phyloP scores from a whole-genome alignment of 202 grass and related monocot species.

The Panicum hallii region DNA sequence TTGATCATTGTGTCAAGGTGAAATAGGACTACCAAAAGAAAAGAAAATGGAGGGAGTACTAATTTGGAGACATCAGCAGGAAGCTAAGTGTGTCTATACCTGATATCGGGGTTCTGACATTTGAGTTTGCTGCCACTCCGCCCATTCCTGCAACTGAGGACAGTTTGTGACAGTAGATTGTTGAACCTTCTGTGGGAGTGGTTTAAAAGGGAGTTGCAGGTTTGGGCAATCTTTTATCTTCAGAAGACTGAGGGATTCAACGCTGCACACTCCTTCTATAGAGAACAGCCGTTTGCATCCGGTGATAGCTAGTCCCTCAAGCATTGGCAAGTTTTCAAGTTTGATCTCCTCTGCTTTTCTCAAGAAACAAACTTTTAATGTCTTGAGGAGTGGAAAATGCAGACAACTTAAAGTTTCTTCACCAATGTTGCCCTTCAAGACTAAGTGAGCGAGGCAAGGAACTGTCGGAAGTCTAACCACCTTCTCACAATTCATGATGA shows the following conservation, averaged over 20 bases:
- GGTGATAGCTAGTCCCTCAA: conserved; percentile 6
- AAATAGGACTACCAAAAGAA: too few relatives aligned
- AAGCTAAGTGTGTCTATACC: conserved; percentile 1
- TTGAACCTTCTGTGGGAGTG: conserved; percentile 10
- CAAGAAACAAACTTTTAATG: conserved; percentile 29
- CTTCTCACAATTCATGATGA: conserved; percentile 15
- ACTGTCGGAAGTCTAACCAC: background rate
- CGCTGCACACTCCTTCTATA: background rate
- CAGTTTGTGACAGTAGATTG: conserved; percentile 19
- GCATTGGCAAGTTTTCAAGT: conserved; percentile 16
- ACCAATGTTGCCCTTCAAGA: conserved; percentile 31
- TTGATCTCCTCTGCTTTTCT: background rate
- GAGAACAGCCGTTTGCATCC: conserved; percentile 2
- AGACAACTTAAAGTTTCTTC: conserved; percentile 17
- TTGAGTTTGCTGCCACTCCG: conserved; percentile 35
- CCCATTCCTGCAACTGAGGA: conserved; percentile 25
- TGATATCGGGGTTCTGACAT: conserved; percentile 5
- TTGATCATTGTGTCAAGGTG: too few relatives aligned
- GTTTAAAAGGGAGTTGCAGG: conserved; percentile 9
- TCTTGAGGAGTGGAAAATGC: conserved; percentile 24
- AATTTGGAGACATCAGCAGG: background rate
- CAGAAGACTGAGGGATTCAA: conserved; percentile 8
- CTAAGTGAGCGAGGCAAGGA: conserved; percentile 35
- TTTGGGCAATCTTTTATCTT: conserved; percentile 27
- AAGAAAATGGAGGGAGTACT: too few relatives aligned